Conservation (phyloP, 208 protist species). For the Zelonia costaricensis region DNA sequence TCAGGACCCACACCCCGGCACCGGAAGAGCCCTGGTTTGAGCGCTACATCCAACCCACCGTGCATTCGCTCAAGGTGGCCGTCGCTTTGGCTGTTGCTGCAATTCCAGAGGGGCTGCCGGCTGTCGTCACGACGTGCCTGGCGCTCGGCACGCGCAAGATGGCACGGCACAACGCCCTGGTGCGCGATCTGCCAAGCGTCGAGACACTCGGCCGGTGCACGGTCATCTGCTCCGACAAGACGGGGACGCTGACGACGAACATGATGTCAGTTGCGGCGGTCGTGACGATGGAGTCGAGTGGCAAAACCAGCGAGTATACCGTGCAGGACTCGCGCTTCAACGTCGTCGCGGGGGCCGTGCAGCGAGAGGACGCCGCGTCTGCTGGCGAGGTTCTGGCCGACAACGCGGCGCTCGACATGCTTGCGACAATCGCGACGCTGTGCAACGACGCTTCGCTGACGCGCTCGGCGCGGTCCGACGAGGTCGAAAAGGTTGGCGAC, state of each 20-base stretch:
- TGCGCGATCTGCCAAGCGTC: slow-evolving; percentile 95
- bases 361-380: neutral
- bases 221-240: slow-evolving; percentile 99
- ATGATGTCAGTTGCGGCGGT: slow-evolving; percentile 94
- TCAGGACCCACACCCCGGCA: slow-evolving; percentile 75
- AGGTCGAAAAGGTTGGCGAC: slow-evolving; percentile 84
- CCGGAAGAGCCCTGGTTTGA: slow-evolving; percentile 52
- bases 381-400: slow-evolving; percentile 17
- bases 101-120: slow-evolving; percentile 98
- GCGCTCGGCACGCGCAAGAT: slow-evolving; percentile 96
- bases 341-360: slow-evolving; percentile 36
- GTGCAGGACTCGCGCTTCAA: slow-evolving; percentile 65
- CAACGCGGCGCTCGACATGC: slow-evolving; percentile 58
- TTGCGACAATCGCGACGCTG: slow-evolving; percentile 57
- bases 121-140: slow-evolving; percentile 96
- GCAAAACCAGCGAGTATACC: slow-evolving; percentile 30
- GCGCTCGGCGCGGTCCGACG: slow-evolving; percentile 5
- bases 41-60: slow-evolving; percentile 55
- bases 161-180: slow-evolving; percentile 95
- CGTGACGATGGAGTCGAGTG: slow-evolving; percentile 33
- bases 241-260: slow-evolving; percentile 99
- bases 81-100: slow-evolving; percentile 97
- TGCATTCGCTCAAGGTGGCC: slow-evolving; percentile 96
- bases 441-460: slow-evolving; percentile 86
- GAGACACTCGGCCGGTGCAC: slow-evolving; percentile 98